phyloP scores from a whole-genome alignment of 192 early-diverging fungal genomes.

The Gamsiella multidivaricata region DNA sequence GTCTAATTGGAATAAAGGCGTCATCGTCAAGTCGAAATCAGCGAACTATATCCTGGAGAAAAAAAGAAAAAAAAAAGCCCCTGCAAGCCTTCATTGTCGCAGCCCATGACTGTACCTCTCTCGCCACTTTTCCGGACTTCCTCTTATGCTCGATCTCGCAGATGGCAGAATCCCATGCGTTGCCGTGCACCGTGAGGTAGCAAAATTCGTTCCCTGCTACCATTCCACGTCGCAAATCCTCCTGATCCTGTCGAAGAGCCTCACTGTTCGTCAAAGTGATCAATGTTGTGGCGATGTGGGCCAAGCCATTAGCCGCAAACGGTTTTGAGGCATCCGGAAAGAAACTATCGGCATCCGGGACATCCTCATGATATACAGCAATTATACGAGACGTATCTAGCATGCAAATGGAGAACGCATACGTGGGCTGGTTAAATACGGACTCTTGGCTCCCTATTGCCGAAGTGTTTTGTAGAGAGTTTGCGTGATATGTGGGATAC shows the following conservation, averaged over 20 bases:
- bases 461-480: too few species aligned
- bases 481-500: background rate
- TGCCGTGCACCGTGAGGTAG: conserved; percentile 36
- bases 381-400: conserved; percentile 42
- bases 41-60: background rate
- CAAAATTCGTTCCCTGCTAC: conserved; percentile 27
- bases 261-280: conserved; percentile 51
- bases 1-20: conserved; percentile 38
- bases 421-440: too few species aligned
- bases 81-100: too few species aligned
- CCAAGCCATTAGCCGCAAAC: conserved; percentile 35
- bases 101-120: too few species aligned
- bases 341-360: conserved; percentile 45
- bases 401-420: background rate
- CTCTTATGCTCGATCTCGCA: conserved; percentile 55
- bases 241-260: conserved; percentile 35
- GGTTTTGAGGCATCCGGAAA: conserved; percentile 35
- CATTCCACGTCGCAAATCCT: conserved; percentile 8
- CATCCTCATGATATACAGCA: conserved; percentile 53
- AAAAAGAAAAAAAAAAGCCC: background rate
- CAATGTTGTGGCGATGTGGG: conserved; percentile 48
- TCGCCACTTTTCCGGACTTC: conserved; percentile 54
- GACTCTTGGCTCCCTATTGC: too few species aligned
- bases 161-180: conserved; percentile 44
- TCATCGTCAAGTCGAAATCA: background rate